Evolutionary conservation across 2,329 filamentous ascomycete species (phyloP), one percentile per base, ranked within the genome.

Genomic region (Polychaeton citri): DNA sequence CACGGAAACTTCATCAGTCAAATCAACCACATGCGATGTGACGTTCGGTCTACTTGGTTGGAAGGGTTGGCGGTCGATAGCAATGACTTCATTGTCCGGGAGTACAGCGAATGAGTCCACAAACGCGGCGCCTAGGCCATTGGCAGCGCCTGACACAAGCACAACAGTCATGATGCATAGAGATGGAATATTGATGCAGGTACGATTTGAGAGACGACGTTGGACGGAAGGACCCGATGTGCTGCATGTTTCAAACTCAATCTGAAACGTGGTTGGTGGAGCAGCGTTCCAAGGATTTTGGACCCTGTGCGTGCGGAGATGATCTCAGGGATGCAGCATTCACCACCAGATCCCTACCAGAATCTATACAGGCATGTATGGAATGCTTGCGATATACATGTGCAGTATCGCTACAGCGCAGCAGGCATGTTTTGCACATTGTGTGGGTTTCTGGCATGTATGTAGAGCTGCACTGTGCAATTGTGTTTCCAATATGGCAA

Each of bases 41-140:
- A 54, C 38, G 33, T 56, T 53, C 8, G 45, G 26, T 18, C 36
- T 18, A 6, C 28, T 7, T 9, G 35, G 6, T 5, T 31, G n/a
- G 20, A 49, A 39, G 10, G 41, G 36, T 5, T 47, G 26, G 18
- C 39, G 41, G 38, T 60, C 55, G 28, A 58, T 43, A n/a, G 54
- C 55, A 34, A 57, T 42, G 35, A 60, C 44, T 2, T 33, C 37
- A 15, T 47, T 52, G n/a, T 41, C 26, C 10, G 34, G 18, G 3
- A 48, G 43, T 6, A 34, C 19, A 2, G 33, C 33, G 31, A 56
- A 59, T 5, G 46, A 41, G 12, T 46, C 31, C 21, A 60, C 28
- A 34, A 61, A 60, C 13, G 51, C 55, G 3, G 48, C 47, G 15
- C 59, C 59, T 13, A 62, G 43, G n/a, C 59, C 59, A 37, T 48